These are phyloP conservation scores for Nemania diffusa DNA, from an alignment of 2,329 filamentous ascomycete genomes.

Conservation along the genomic window DNA sequence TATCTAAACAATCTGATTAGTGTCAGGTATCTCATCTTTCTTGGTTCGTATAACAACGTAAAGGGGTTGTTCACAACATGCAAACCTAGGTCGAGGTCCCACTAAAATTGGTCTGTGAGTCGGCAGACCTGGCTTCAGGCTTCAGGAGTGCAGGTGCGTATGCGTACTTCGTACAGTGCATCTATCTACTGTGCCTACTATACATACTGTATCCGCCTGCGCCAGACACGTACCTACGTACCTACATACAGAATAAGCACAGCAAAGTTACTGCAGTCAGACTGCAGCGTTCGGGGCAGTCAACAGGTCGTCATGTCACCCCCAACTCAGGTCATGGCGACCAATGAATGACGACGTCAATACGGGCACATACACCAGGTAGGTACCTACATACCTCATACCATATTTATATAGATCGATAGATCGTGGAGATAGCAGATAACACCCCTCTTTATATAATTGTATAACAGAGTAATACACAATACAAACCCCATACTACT, in stretches of 20 bases:
- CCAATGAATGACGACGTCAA: slow-evolving; percentile 16
- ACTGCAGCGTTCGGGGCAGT: background rate
- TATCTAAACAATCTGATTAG: background rate
- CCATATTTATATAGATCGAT: background rate
- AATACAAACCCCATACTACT: background rate
- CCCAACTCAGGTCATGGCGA: background rate
- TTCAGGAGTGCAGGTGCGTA: too few relatives aligned
- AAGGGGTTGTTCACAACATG: too few relatives aligned
- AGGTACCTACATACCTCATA: background rate
- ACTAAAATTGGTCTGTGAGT: background rate
- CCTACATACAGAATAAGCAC: too few relatives aligned
- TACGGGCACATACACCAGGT: background rate
- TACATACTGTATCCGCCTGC: background rate
- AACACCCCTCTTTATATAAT: slow-evolving; percentile 1
- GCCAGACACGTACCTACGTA: background rate
- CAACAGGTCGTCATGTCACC: slow-evolving; percentile 2
- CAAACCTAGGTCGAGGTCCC: background rate
- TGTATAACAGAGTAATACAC: background rate
- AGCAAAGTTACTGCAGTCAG: slow-evolving; percentile 9
- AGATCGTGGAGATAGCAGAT: background rate
- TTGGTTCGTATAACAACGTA: background rate
- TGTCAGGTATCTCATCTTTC: background rate
- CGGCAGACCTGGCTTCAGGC: background rate
- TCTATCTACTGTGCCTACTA: background rate
- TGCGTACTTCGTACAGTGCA: background rate